These are phyloP conservation scores for Aspergillus calidoustus DNA, from an alignment of 2,329 filamentous ascomycete genomes.

Conservation along the genomic window DNA sequence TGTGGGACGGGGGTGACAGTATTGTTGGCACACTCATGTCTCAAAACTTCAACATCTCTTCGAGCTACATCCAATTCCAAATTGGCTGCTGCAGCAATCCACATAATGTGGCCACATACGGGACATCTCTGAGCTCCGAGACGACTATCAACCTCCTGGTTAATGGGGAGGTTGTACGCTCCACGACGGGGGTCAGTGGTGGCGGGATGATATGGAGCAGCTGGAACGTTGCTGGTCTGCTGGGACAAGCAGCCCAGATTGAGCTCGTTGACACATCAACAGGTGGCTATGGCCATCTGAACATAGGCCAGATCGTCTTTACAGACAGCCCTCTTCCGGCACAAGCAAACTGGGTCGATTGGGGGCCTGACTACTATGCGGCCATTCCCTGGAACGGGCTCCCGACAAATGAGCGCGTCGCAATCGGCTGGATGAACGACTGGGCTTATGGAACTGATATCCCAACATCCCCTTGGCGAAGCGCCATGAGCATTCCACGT, in stretches of 20 bases:
- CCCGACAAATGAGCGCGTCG: slow-evolving; percentile 18
- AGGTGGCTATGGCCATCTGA: neutral
- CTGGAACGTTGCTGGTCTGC: neutral
- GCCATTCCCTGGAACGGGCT: slow-evolving; percentile 29
- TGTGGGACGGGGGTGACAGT: no score
- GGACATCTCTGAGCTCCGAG: no score
- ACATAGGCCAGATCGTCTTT: neutral
- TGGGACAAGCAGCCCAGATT: neutral
- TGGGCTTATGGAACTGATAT: slow-evolving; percentile 32
- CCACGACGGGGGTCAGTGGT: neutral
- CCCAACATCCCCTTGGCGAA: slow-evolving; percentile 32
- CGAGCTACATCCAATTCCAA: neutral
- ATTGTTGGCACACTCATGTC: no score
- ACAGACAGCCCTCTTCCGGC: neutral
- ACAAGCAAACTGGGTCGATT: slow-evolving; percentile 34
- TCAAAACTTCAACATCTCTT: neutral
- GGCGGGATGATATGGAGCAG: neutral
- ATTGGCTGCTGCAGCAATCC: neutral
- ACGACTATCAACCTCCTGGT: neutral
- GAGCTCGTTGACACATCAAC: neutral
- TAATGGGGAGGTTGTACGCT: neutral
- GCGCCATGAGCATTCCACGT: slow-evolving; percentile 30
- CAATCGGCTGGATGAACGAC: slow-evolving; percentile 36
- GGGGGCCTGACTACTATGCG: slow-evolving; percentile 37
- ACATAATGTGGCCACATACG: neutral